These are phyloP conservation scores for Excoecaria agallocha DNA, from an alignment of 345 rosid species.

Conservation along the genomic window DNA sequence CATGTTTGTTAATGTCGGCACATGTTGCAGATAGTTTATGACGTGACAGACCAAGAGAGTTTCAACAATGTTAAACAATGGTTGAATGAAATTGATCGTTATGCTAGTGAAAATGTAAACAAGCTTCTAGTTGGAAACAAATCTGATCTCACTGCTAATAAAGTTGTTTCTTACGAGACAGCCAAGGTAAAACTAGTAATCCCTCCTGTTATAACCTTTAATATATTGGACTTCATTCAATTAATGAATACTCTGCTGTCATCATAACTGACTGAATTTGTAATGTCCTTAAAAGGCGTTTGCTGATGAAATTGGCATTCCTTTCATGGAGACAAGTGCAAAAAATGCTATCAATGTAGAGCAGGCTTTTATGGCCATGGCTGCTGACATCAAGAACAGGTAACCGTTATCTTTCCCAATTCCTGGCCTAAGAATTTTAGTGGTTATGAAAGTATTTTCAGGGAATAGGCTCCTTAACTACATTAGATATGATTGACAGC, in stretches of 20 bases:
- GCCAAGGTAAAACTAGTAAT: conserved; percentile 49
- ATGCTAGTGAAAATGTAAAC: conserved; percentile 75
- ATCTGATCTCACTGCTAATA: conserved; percentile 61
- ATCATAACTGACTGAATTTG: not conserved
- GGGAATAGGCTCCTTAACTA: not conserved
- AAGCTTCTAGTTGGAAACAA: conserved; percentile 76
- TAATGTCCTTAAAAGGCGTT: conserved; percentile 48
- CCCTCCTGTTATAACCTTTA: not conserved
- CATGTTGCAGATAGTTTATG: conserved; percentile 60
- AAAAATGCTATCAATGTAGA: conserved; percentile 69
- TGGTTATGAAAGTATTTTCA: not conserved
- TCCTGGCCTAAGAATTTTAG: not conserved
- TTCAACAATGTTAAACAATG: conserved; percentile 79
- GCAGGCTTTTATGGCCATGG: conserved; percentile 84
- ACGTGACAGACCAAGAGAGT: conserved; percentile 79
- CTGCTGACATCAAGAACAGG: conserved; percentile 68
- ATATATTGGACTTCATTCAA: not conserved
- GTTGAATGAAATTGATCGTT: conserved; percentile 73
- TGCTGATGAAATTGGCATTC: conserved; percentile 73
- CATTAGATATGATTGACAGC: not conserved
- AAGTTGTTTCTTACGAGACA: conserved; percentile 68
- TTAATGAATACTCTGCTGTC: conserved; percentile 2
- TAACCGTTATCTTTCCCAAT: conserved; percentile 14
- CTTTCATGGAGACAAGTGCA: conserved; percentile 81
- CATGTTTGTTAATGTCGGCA: not conserved